A percentile compares a stretch with the other conserved stretches of the same genome.
Conservation (phyloP, 306 rosid species). For the Lotus japonicus region DNA sequence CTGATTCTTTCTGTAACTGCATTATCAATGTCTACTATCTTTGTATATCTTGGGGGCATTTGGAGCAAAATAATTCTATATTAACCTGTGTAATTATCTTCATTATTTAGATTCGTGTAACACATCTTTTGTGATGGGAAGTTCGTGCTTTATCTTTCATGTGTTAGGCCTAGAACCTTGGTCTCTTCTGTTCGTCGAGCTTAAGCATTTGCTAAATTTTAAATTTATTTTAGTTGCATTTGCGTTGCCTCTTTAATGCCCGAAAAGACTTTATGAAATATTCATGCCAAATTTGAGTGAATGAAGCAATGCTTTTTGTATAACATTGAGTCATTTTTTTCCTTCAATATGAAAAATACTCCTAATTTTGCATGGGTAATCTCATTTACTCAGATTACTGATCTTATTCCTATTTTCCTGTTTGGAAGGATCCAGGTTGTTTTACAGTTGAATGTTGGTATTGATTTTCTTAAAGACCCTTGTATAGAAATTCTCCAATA, state of each 20-base stretch:
- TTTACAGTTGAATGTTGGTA: slow-evolving; percentile 91
- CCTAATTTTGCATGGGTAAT: slow-evolving; percentile 14
- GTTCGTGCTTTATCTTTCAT: neutral
- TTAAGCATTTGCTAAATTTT: neutral
- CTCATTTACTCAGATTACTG: slow-evolving; percentile 37
- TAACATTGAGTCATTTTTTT: neutral
- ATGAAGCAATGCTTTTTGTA: slow-evolving; percentile 1
- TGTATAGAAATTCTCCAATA: slow-evolving; percentile 93
- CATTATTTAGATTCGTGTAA: slow-evolving; percentile 10
- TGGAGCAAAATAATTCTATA: neutral
- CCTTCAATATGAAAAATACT: slow-evolving; percentile 12
- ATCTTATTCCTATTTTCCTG: slow-evolving; percentile 67
- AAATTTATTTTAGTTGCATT: neutral
- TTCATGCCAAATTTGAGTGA: neutral
- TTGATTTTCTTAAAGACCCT: slow-evolving; percentile 71
- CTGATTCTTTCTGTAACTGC: slow-evolving; percentile 2
- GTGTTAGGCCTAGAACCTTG: neutral
- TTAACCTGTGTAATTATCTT: neutral
- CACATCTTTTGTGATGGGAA: neutral
- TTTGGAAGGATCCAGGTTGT: slow-evolving; percentile 98
- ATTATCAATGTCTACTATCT: neutral
- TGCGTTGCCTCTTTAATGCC: slow-evolving; percentile 3
- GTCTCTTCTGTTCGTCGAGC: slow-evolving; percentile 8
- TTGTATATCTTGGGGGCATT: slow-evolving; percentile 1
- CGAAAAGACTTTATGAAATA: neutral